Conservation (phyloP, 805 yeast species). For the Cyberlindnera veronae region DNA sequence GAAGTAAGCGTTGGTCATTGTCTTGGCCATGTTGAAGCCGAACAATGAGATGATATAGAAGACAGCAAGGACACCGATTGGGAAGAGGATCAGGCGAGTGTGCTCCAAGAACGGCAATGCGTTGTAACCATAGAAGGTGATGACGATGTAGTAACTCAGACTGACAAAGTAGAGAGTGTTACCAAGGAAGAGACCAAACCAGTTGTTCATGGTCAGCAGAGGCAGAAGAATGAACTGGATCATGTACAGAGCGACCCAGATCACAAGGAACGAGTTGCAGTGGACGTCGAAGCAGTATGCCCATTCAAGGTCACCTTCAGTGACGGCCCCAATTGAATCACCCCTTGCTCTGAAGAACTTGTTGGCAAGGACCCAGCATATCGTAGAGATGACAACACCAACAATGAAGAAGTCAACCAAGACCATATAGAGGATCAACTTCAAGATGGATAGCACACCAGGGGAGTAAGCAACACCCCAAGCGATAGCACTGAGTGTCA, state of each 20-base stretch:
- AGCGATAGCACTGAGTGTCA: constrained; percentile 73
- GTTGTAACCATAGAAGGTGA: constrained; percentile 88
- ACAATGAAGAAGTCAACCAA: constrained; percentile 71
- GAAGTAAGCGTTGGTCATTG: constrained; percentile 42
- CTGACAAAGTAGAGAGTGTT: constrained; percentile 76
- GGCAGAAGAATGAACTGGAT: constrained; percentile 76
- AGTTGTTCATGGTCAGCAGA: constrained; percentile 56
- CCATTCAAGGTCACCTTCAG: constrained; percentile 69
- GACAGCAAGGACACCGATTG: constrained; percentile 58
- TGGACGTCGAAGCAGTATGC: constrained; percentile 93
- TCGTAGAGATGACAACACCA: constrained; percentile 67
- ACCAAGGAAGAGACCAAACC: constrained; percentile 70
- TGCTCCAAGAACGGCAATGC: constrained; percentile 63
- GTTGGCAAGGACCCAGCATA: constrained; percentile 71
- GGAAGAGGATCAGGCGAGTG: constrained; percentile 58
- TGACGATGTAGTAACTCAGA: constrained; percentile 67
- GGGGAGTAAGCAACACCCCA: constrained; percentile 88
- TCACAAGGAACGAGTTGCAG: constrained; percentile 80
- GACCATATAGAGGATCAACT: constrained; percentile 78
- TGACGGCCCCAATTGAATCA: constrained; percentile 27
- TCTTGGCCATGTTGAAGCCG: constrained; percentile 71
- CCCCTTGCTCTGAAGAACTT: constrained; percentile 48
- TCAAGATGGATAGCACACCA: constrained; percentile 53
- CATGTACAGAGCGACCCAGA: constrained; percentile 74
- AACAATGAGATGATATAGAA: constrained; percentile 58